Percentiles rank a stretch among this genome's conserved stretches.
These are phyloP conservation scores for Chytriomyces sp. DNA, from an alignment of 192 early-diverging fungal species.

Conservation along the genomic window DNA sequence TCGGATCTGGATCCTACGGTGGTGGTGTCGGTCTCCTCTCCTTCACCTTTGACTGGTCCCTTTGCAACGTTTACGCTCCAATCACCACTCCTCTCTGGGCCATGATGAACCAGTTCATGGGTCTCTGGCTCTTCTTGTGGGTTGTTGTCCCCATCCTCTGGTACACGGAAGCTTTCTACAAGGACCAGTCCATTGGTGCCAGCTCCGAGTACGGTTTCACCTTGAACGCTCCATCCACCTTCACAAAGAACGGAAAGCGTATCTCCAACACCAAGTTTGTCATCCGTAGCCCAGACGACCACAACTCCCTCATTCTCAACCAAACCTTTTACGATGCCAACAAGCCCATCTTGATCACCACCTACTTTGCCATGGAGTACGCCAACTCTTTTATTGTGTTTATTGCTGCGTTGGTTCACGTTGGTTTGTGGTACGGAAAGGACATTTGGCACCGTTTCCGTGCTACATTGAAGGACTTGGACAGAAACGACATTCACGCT, in stretches of 20 bases:
- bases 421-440: constrained; percentile 62
- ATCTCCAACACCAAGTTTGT: too few relatives aligned
- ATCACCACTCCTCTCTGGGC: constrained; percentile 78
- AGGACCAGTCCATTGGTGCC: constrained; percentile 19
- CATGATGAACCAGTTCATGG: constrained; percentile 73
- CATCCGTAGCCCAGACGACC: not conserved
- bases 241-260: constrained; percentile 12
- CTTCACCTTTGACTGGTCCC: constrained; percentile 67
- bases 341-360: constrained; percentile 23
- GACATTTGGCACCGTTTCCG: constrained; percentile 18
- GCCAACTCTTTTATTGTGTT: constrained; percentile 50
- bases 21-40: constrained; percentile 61
- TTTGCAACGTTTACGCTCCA: constrained; percentile 50
- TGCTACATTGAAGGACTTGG: constrained; percentile 11
- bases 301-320: not conserved
- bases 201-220: not conserved
- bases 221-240: constrained; percentile 13
- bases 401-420: constrained; percentile 62
- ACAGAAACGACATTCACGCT: constrained; percentile 64
- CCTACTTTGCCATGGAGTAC: constrained; percentile 37
- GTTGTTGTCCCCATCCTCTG: constrained; percentile 61
- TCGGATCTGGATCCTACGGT: constrained; percentile 26
- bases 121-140: constrained; percentile 77
- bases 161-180: constrained; percentile 5
- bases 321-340: constrained; percentile 18